A percentile compares a stretch with the other conserved stretches of the same genome.
These are phyloP conservation scores for Anacardium occidentale DNA, from an alignment of 345 rosid genomes.

Conservation along the genomic window DNA sequence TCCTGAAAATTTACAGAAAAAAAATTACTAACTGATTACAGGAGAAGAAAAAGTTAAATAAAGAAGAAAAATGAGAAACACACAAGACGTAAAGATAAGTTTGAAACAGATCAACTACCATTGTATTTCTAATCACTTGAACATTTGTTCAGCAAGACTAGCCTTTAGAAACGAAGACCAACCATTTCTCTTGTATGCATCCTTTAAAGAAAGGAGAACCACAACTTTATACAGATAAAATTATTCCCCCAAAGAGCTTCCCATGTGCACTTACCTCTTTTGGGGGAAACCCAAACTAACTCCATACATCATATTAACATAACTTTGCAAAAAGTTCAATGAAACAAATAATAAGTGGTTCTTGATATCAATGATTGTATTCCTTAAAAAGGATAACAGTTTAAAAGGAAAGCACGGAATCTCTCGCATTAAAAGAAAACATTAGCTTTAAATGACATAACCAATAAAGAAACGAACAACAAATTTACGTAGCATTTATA, in stretches of 20 bases:
- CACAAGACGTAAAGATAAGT: background rate
- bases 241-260: constrained; percentile 36
- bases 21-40: constrained; percentile 1
- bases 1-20: constrained; percentile 47
- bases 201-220: constrained; percentile 11
- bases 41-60: constrained; percentile 5
- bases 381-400: constrained; percentile 38
- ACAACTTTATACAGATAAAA: constrained; percentile 20
- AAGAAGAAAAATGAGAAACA: constrained; percentile 7
- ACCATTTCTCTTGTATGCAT: constrained; percentile 18
- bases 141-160: constrained; percentile 14
- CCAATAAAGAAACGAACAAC: background rate
- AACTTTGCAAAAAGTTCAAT: constrained; percentile 12
- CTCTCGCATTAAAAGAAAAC: constrained; percentile 27
- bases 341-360: constrained; percentile 23
- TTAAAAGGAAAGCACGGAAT: constrained; percentile 36
- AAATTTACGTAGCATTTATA: constrained; percentile 28
- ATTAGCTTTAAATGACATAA: constrained; percentile 23
- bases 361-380: constrained; percentile 48
- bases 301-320: constrained; percentile 19
- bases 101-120: constrained; percentile 19
- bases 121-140: constrained; percentile 22
- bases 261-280: constrained; percentile 54
- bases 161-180: constrained; percentile 19
- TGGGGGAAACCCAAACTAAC: constrained; percentile 18